Conservation (phyloP, 192 early-diverging fungal genomes). For the Rhizophagus prolifer region DNA sequence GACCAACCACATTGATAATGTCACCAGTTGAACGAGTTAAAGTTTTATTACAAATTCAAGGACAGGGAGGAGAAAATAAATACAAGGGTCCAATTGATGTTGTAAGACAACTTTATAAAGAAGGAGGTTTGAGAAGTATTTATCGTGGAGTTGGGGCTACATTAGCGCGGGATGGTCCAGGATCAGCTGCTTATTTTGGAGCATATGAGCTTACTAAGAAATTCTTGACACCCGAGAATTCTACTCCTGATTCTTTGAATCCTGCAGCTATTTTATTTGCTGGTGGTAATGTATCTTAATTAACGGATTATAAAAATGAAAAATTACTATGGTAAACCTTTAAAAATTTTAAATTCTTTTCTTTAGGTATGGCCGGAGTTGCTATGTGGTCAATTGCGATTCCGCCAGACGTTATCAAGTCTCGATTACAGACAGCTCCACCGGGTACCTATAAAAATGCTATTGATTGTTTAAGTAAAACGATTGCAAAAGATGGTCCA, state of each 20-base stretch:
- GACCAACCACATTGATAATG: slow-evolving; percentile 92
- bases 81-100: slow-evolving; percentile 96
- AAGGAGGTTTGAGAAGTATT: slow-evolving; percentile 84
- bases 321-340: background rate
- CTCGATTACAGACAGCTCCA: slow-evolving; percentile 86
- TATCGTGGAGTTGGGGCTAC: slow-evolving; percentile 96
- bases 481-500: slow-evolving; percentile 69
- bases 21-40: slow-evolving; percentile 96
- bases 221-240: slow-evolving; percentile 59
- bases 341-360: background rate
- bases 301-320: background rate
- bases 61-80: slow-evolving; percentile 54
- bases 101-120: slow-evolving; percentile 73
- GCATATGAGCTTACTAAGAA: slow-evolving; percentile 90
- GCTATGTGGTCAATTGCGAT: slow-evolving; percentile 97
- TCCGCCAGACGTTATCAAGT: slow-evolving; percentile 90
- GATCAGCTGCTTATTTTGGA: slow-evolving; percentile 93
- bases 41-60: slow-evolving; percentile 87
- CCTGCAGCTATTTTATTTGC: slow-evolving; percentile 85
- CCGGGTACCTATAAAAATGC: slow-evolving; percentile 82
- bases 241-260: slow-evolving; percentile 74
- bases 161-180: slow-evolving; percentile 88
- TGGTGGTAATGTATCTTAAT: slow-evolving; percentile 67
- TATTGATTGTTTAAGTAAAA: slow-evolving; percentile 57
- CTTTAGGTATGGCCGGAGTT: slow-evolving; percentile 88